These are phyloP conservation scores for Agaricus subrufescens DNA, from an alignment of 768 basidiomycete species.

Conservation along the genomic window DNA sequence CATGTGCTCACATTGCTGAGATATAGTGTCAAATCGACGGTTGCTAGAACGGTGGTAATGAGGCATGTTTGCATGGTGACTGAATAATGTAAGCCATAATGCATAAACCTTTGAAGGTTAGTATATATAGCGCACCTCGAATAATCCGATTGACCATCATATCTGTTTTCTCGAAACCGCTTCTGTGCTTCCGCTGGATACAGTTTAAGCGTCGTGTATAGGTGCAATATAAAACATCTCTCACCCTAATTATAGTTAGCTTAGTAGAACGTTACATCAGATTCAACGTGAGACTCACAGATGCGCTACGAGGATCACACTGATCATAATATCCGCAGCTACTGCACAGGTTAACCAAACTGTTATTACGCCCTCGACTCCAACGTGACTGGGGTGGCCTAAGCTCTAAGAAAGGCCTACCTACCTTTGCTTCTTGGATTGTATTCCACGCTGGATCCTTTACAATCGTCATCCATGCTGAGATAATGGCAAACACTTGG, in stretches of 20 bases:
- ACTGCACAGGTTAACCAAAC: constrained; percentile 39
- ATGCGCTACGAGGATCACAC: constrained; percentile 35
- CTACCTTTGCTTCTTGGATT: no score
- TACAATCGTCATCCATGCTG: constrained; percentile 12
- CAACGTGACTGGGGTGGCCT: background rate
- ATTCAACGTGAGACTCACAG: constrained; percentile 24
- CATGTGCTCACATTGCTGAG: constrained; percentile 19
- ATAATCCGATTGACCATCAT: constrained; percentile 39
- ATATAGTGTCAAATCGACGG: constrained; percentile 26
- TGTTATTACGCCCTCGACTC: constrained; percentile 17
- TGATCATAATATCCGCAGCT: constrained; percentile 37
- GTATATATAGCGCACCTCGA: constrained; percentile 19
- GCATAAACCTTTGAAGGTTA: no score
- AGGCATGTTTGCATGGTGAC: constrained; percentile 34
- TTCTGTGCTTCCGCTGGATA: constrained; percentile 32
- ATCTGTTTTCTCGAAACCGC: constrained; percentile 37
- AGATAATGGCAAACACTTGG: constrained; percentile 22
- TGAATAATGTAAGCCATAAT: constrained; percentile 4
- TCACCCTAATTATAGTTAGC: background rate
- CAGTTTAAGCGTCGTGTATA: background rate
- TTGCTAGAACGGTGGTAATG: constrained; percentile 28
- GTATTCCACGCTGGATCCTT: no score
- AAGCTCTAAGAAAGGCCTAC: background rate
- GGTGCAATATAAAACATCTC: background rate
- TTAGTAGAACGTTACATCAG: background rate